Evolutionary conservation across 108 stramenopile species (phyloP).

Genomic region (Pseudonitzschia multiseries): DNA sequence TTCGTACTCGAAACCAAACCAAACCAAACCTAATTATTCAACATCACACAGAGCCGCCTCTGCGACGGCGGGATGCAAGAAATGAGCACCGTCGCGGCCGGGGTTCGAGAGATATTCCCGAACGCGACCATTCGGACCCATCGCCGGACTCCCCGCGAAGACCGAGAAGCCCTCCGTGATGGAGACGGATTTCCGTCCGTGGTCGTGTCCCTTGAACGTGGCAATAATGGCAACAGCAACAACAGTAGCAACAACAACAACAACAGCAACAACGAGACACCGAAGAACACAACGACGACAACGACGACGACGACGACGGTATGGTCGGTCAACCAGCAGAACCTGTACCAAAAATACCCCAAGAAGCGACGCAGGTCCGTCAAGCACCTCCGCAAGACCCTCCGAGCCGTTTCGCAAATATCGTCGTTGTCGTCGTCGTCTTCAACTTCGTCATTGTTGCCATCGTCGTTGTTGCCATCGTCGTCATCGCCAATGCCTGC

Average conservation of each 20-base stretch:
- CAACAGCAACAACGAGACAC: neutral
- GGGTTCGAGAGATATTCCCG: neutral
- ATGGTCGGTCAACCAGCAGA: neutral
- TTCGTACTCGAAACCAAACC: no score
- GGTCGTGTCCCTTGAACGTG: neutral
- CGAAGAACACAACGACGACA: no score
- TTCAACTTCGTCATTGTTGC: neutral
- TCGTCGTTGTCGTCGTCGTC: neutral
- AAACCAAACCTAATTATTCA: neutral
- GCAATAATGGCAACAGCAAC: neutral
- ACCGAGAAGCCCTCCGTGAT: neutral
- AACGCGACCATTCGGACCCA: neutral
- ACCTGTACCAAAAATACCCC: neutral
- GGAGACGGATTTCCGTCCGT: neutral
- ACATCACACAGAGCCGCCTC: neutral
- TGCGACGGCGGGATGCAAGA: constrained; percentile 3
- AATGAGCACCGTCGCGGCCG: neutral
- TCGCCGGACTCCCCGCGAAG: neutral
- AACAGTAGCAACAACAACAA: neutral
- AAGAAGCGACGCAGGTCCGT: neutral
- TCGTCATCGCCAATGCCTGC: neutral
- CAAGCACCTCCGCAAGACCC: neutral
- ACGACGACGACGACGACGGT: neutral
- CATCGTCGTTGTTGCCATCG: neutral
- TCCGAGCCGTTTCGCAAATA: neutral